Percentiles rank a stretch among this genome's conserved stretches.
Conservation (phyloP, 108 stramenopile species). For the Cyclotella atomus region DNA sequence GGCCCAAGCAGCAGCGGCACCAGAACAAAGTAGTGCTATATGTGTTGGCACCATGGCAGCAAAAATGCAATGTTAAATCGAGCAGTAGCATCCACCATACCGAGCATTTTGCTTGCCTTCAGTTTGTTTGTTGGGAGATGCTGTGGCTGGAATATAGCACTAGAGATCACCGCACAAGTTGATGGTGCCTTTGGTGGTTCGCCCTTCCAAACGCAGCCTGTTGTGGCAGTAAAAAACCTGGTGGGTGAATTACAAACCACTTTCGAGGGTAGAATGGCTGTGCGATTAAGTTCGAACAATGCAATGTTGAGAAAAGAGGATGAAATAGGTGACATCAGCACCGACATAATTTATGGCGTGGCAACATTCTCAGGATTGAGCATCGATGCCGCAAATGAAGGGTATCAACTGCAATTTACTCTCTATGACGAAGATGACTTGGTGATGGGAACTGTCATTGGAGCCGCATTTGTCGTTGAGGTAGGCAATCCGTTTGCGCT, state of each 20-base stretch:
- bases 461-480: conserved; percentile 28
- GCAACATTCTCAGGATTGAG: conserved; percentile 24
- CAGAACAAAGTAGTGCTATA: no score
- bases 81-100: no score
- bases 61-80: no score
- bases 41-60: no score
- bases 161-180: conserved; percentile 25
- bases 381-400: conserved; percentile 32
- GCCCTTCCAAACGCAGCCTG: conserved; percentile 29
- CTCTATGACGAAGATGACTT: conserved; percentile 49
- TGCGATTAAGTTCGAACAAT: conserved; percentile 23
- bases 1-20: no score
- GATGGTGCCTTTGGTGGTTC: conserved; percentile 33
- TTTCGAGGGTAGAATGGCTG: conserved; percentile 35
- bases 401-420: conserved; percentile 37
- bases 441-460: conserved; percentile 26
- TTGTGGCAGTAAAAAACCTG: conserved; percentile 28
- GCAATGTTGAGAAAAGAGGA: conserved; percentile 18
- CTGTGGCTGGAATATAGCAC: conserved; percentile 37
- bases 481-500: conserved; percentile 41
- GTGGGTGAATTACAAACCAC: conserved; percentile 35
- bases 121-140: not conserved
- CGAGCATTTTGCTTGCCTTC: no score
- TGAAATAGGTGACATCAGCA: conserved; percentile 14
- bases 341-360: conserved; percentile 10